Conservation (phyloP, 1,284 basidiomycete genomes). For the Tausonia pullulans region DNA sequence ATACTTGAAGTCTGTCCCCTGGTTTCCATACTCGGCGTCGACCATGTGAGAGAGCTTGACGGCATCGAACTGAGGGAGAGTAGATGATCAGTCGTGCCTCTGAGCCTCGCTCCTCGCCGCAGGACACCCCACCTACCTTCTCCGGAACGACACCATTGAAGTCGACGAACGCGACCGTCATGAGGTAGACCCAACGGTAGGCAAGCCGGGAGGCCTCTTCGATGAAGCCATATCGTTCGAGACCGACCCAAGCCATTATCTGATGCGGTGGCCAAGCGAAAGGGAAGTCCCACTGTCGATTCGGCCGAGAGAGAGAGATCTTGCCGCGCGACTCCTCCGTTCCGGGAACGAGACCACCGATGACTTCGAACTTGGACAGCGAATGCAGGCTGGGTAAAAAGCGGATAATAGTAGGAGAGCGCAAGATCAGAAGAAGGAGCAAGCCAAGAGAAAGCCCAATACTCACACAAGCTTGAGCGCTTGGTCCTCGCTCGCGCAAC, state of each 20-base stretch:
- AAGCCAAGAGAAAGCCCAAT: neutral
- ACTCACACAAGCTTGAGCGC: conserved; percentile 81
- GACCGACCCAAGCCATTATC: conserved; percentile 93
- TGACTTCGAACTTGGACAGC: conserved; percentile 87
- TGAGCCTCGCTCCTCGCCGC: neutral
- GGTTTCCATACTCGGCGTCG: conserved; percentile 97
- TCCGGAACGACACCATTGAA: conserved; percentile 88
- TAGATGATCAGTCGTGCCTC: neutral
- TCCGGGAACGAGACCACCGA: conserved; percentile 90
- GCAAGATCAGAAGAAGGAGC: neutral
- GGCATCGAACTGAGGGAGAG: conserved; percentile 64
- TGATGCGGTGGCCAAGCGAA: conserved; percentile 82
- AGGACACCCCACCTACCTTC: conserved; percentile 46
- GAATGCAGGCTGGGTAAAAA: conserved; percentile 52
- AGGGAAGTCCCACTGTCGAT: conserved; percentile 73
- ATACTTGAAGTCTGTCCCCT: conserved; percentile 94
- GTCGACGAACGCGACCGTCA: conserved; percentile 34
- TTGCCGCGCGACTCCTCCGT: conserved; percentile 93
- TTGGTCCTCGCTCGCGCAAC: conserved; percentile 89
- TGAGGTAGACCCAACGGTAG: conserved; percentile 91
- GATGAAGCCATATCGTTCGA: conserved; percentile 89
- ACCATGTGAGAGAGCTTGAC: conserved; percentile 90
- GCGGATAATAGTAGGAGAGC: conserved; percentile 18
- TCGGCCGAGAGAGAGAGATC: conserved; percentile 91
- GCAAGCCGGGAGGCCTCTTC: conserved; percentile 87